phyloP scores from a whole-genome alignment of 352 stramenopile genomes.

The Phytophthora cajani region DNA sequence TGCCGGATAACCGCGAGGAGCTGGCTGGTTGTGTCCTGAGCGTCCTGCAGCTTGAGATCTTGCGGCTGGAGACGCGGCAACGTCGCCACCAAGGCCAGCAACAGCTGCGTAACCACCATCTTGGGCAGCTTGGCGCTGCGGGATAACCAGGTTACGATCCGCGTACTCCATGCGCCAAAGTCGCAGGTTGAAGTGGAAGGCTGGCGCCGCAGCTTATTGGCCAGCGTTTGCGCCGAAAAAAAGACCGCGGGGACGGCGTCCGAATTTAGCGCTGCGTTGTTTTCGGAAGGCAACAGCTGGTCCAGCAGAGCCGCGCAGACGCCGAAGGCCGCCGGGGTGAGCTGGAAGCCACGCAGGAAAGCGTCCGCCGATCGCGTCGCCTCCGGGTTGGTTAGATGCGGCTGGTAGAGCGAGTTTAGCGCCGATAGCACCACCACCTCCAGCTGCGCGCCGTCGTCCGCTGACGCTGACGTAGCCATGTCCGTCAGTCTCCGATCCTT shows the following conservation, averaged over 20 bases:
- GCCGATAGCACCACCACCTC: slow-evolving; percentile 52
- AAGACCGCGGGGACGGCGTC: slow-evolving; percentile 62
- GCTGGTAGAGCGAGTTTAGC: slow-evolving; percentile 69
- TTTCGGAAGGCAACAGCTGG: slow-evolving; percentile 45
- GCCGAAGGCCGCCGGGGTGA: slow-evolving; percentile 76
- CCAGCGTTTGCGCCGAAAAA: slow-evolving; percentile 84
- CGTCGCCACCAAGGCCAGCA: slow-evolving; percentile 70
- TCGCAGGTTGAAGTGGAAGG: slow-evolving; percentile 42
- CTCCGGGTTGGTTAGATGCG: slow-evolving; percentile 54
- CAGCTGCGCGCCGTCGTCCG: slow-evolving; percentile 9
- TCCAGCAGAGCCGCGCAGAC: slow-evolving; percentile 74
- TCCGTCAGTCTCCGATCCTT: background rate
- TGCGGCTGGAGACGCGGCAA: slow-evolving; percentile 51
- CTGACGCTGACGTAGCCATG: background rate
- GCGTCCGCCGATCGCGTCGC: slow-evolving; percentile 72
- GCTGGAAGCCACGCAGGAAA: slow-evolving; percentile 82
- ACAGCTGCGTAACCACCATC: slow-evolving; percentile 77
- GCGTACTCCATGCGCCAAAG: slow-evolving; percentile 6
- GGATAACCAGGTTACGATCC: slow-evolving; percentile 72
- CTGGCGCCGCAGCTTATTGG: slow-evolving; percentile 80
- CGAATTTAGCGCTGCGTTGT: slow-evolving; percentile 25
- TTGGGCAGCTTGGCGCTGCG: slow-evolving; percentile 46
- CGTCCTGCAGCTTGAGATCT: slow-evolving; percentile 41
- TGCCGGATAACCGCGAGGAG: slow-evolving; percentile 19
- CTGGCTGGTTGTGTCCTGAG: slow-evolving; percentile 18